Base-by-base conservation (phyloP, 192 early-diverging fungal genomes). In the Dissophora globulifera region DNA sequence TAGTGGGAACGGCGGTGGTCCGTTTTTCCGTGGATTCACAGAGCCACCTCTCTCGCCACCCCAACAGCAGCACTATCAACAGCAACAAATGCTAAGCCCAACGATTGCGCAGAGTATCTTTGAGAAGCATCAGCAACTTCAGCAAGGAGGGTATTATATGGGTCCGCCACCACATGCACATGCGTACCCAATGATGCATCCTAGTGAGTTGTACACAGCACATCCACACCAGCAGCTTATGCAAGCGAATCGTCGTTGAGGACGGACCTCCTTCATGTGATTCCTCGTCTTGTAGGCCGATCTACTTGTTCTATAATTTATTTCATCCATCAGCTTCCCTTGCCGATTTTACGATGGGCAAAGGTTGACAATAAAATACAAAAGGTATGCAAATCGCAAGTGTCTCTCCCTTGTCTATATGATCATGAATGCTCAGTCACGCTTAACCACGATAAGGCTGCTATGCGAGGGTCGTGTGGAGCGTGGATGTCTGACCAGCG, bases 151-250 rank as follows among this genome's bases (percentile, higher is more conserved):
- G 3, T 71, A 50, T 27, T 62, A 50, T 19, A 45, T 62, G 51
- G 29, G 26, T 17, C 41, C 50, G 30, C 35, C 35, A 38, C 35
- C 6, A 38, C 35, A 38, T 38, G 6, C 35, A 38, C n/a, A n/a
- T n/a, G 35, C 7, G 13, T 38, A 38, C 35, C 35, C 6, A 9
- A 38, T 13, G 35, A 38, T 70, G 58, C 58, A 70, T 3, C 49
- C 41, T 10, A 40, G 41, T 38, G 66, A 74, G 7, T 33, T 23
- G 0, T 64, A 74, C 17, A 30, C 26, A 17, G 12, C 48, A n/a
- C 54, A 41, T 10, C 17, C 54, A 40, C 69, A 74, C 35, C 69
- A 74, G 15, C 69, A 63, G n/a, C 50, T 74, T 6, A 47, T 62
- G 20, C 60, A 74, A 22, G 46, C 55, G 10, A 46, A 33, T 4